Base-by-base conservation (phyloP, 768 basidiomycete species). In the Panaeolus cyanescens region DNA sequence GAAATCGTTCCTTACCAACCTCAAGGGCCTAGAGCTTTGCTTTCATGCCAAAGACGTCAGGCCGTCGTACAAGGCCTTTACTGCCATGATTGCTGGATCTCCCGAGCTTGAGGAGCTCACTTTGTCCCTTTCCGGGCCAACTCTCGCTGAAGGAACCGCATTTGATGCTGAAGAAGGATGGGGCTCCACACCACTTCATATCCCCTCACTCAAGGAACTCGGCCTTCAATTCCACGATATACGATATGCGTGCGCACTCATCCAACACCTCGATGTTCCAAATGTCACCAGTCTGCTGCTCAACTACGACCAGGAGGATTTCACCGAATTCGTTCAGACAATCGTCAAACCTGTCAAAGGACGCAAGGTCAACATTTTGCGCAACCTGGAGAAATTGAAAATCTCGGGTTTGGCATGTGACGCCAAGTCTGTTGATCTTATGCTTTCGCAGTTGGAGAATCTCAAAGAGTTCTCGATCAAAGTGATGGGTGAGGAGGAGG, bases 11-110 rank as follows among this genome's bases (percentile, higher is more conserved):
- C 75, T 89, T 25, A 63, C 67, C 17, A 79, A 76, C 13, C 73
- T 92, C 30, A 68, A 65, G 22, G 79, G 83, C 15, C 69, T 92
- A 20, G 83, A 88, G 65, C 75, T 92, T 39, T 82, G 85, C 0
- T 90, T 82, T 73, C 89, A 90, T 65, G 71, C 80, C 8, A 76
- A 80, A 30, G 84, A 89, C 66, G 87, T 87, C 13, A 83, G 89
- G 12, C 91, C 89, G 1, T 78, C 81, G 3, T 89, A 81, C 72
- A 61, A 66, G 9, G 78, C 81, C 13, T 87, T 92, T 64, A 67
- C 72, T 28, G 68, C 79, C 31, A 85, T 90, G 19, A 68, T 93
- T 36, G 70, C 72, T 9, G 65, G 72, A 22, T 87, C 86, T 3
- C 83, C 89, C 2, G 73, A 82, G 36, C 79, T 92, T 8, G 70